Evolutionary conservation across 1,284 basidiomycete species (phyloP).

Genomic region (Mycocalia duriaeana): DNA sequence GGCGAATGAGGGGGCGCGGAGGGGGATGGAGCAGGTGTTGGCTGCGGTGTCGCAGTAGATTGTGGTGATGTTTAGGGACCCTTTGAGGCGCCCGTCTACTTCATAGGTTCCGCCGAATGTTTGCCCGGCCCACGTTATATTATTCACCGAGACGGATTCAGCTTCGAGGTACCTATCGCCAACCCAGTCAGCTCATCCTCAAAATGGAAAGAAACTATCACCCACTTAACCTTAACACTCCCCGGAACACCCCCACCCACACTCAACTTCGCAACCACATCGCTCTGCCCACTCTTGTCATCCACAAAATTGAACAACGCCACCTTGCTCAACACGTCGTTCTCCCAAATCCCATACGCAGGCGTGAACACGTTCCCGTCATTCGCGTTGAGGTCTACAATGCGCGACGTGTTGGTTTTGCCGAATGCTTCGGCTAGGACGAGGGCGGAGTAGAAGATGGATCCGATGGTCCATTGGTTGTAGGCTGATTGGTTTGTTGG

Average conservation of each 20-base stretch:
- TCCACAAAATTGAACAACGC: constrained; percentile 70
- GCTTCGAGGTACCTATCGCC: constrained; percentile 45
- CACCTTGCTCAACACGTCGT: constrained; percentile 49
- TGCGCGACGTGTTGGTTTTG: constrained; percentile 48
- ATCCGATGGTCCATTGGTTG: constrained; percentile 58
- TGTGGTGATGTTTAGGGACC: constrained; percentile 44
- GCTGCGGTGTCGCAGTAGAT: constrained; percentile 43
- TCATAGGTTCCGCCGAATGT: constrained; percentile 62
- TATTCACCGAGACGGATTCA: constrained; percentile 48
- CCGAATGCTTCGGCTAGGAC: constrained; percentile 67
- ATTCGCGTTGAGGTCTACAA: constrained; percentile 57
- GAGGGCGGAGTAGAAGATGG: constrained; percentile 65
- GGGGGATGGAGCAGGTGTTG: constrained; percentile 53
- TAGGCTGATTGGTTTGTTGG: constrained; percentile 55
- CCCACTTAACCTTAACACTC: constrained; percentile 53
- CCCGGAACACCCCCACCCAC: constrained; percentile 41
- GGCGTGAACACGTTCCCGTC: constrained; percentile 49
- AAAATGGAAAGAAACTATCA: constrained; percentile 1
- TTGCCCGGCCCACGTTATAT: constrained; percentile 67
- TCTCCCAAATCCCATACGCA: constrained; percentile 71
- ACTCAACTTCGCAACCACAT: constrained; percentile 40
- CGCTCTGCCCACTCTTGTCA: constrained; percentile 46
- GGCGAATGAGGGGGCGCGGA: constrained; percentile 69
- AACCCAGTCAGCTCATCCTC: constrained; percentile 2
- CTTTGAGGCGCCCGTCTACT: constrained; percentile 60